phyloP scores from a whole-genome alignment of 345 rosid species.

The Acer negundo region DNA sequence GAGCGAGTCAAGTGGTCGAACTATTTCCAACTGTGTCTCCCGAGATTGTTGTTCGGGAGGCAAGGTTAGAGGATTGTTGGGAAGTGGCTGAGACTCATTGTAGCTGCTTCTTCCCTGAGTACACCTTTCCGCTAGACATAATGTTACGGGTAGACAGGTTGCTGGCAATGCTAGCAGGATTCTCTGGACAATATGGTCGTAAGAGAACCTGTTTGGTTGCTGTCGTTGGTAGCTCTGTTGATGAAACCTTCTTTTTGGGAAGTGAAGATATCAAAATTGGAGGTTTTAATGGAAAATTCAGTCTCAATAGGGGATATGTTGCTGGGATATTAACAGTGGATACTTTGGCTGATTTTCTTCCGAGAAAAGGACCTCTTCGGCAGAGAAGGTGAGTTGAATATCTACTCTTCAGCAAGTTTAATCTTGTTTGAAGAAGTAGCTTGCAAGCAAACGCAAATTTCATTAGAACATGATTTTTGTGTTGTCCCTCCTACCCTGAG shows the following conservation, averaged over 20 bases:
- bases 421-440: background rate
- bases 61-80: constrained; percentile 91
- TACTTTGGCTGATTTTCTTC: constrained; percentile 87
- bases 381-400: constrained; percentile 62
- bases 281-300: constrained; percentile 65
- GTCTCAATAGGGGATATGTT: constrained; percentile 70
- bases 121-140: constrained; percentile 82
- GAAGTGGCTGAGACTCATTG: constrained; percentile 98
- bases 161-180: constrained; percentile 73
- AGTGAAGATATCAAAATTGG: constrained; percentile 69
- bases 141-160: constrained; percentile 77
- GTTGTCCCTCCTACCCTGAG: background rate
- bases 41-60: constrained; percentile 88
- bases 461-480: background rate
- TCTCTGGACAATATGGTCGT: constrained; percentile 71
- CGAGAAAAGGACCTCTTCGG: constrained; percentile 74
- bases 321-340: constrained; percentile 92
- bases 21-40: constrained; percentile 71
- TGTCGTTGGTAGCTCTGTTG: constrained; percentile 58
- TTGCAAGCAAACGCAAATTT: background rate
- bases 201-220: constrained; percentile 81
- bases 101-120: constrained; percentile 84
- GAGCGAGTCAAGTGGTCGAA: constrained; percentile 81
- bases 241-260: constrained; percentile 57
- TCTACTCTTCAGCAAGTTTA: background rate